Base-by-base conservation (phyloP, 441 rosid species). In the Populus hybrid region DNA sequence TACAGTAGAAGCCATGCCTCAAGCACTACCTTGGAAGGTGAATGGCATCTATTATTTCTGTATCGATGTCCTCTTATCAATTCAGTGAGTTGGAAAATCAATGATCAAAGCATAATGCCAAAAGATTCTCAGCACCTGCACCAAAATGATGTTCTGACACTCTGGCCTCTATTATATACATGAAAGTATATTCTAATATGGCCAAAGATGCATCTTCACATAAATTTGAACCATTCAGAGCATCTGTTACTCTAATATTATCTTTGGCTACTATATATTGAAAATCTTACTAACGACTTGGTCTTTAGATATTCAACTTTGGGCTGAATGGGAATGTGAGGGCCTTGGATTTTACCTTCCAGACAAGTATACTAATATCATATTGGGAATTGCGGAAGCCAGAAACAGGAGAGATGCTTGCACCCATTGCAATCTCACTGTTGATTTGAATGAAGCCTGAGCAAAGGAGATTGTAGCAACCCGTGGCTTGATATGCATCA, bases 401-500 rank as follows among this genome's bases (percentile, higher is more conserved):
- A 76, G 99, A 95, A 78, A 95, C 92, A n/a, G 99, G 99, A 40
- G 99, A 90, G 81, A 95, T 95, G 83, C 95, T 94, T 34, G 98
- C 99, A 57, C 99, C 99, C 97, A 94, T 89, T 78, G 99, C 99
- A 78, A 95, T 91, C 86, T 89, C 92, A 64, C 93, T 94, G 86
- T 94, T 94, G 80, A 92, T 87, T 83, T 95, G 99, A 82, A 95
- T 91, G 80, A 95, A 95, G 69, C 97, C 98, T 0, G 97, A 91
- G 89, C 99, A 95, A 9, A 93, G 97, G 42, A 90, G 98, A 82
- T 94, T 95, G 86, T 95, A 95, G 90, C 99, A 95, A 1, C 99
- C 99, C 0, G 99, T 94, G 74, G 98, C 98, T 92, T 93, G 98
- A 83, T 95, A 95, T 35, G 99, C 98, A 88, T 95, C 99, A 79